phyloP scores from a whole-genome alignment of 78 protist species.

The Speleostelium caveatum region DNA sequence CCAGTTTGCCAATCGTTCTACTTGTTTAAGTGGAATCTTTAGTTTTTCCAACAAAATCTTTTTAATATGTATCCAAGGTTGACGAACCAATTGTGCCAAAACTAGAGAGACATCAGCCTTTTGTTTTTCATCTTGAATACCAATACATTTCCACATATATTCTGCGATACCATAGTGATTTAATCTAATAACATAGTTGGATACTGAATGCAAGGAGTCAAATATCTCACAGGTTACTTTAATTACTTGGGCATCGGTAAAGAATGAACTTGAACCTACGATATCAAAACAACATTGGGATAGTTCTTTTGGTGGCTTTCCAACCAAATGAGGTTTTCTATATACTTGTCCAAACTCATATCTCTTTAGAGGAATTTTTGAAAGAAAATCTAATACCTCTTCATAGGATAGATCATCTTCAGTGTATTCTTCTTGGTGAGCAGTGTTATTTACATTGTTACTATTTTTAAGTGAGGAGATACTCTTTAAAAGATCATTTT shows the following conservation, averaged over 20 bases:
- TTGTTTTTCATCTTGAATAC: constrained; percentile 16
- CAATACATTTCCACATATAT: constrained; percentile 64
- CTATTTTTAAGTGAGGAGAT: too few relatives aligned
- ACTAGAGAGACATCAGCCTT: constrained; percentile 26
- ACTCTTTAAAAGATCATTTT: background rate
- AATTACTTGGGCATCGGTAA: constrained; percentile 46
- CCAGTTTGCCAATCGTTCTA: constrained; percentile 67
- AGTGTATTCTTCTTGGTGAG: background rate
- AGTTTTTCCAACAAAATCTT: constrained; percentile 42
- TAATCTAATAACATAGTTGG: constrained; percentile 34
- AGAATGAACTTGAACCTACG: constrained; percentile 25
- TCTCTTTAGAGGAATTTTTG: constrained; percentile 36
- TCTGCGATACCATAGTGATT: constrained; percentile 69
- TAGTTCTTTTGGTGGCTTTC: constrained; percentile 55
- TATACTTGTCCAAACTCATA: constrained; percentile 48
- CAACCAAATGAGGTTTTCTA: constrained; percentile 53
- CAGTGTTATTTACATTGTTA: background rate
- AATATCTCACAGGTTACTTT: constrained; percentile 53
- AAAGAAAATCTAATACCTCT: constrained; percentile 26
- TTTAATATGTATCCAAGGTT: constrained; percentile 44
- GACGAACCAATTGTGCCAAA: constrained; percentile 23
- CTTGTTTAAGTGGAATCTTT: constrained; percentile 35
- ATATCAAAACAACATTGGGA: constrained; percentile 69
- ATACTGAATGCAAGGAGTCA: constrained; percentile 19
- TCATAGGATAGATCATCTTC: constrained; percentile 2